These are phyloP conservation scores for Fraxinus sp. DNA, from an alignment of 305 asterid genomes.

Conservation along the genomic window DNA sequence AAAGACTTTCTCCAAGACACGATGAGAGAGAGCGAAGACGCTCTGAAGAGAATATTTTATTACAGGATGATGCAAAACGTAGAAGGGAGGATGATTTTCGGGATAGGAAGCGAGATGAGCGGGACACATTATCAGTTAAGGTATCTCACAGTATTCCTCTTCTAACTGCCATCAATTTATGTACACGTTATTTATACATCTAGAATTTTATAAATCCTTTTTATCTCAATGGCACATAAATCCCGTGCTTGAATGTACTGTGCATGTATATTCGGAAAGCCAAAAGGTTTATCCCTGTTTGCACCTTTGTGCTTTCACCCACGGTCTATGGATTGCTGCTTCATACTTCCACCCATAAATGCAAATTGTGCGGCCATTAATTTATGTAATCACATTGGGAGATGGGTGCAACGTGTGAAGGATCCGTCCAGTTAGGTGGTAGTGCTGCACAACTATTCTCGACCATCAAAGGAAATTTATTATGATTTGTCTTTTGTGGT, in stretches of 20 bases:
- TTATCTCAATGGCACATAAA: not conserved
- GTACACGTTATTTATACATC: not conserved
- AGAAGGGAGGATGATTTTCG: constrained; percentile 91
- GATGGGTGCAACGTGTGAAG: not conserved
- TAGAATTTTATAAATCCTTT: not conserved
- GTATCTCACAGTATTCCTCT: constrained; percentile 34
- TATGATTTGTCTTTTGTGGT: not conserved
- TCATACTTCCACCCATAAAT: not conserved
- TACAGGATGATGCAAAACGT: constrained; percentile 84
- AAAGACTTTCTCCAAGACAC: constrained; percentile 92
- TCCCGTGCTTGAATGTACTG: constrained; percentile 24
- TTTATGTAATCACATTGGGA: not conserved
- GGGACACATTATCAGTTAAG: constrained; percentile 64
- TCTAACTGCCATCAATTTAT: not conserved
- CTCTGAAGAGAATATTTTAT: constrained; percentile 80
- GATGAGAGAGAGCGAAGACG: constrained; percentile 90
- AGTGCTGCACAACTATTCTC: not conserved
- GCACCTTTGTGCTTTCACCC: not conserved
- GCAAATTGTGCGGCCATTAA: not conserved
- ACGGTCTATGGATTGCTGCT: not conserved
- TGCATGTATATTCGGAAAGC: constrained; percentile 13
- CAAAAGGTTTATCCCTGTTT: not conserved
- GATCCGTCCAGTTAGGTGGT: not conserved
- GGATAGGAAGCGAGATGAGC: constrained; percentile 92
- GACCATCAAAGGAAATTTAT: not conserved